Evolutionary conservation across 768 basidiomycete genomes (phyloP), one percentile per base, ranked within the genome.

Genomic region (Xerocomellus intermedius): DNA sequence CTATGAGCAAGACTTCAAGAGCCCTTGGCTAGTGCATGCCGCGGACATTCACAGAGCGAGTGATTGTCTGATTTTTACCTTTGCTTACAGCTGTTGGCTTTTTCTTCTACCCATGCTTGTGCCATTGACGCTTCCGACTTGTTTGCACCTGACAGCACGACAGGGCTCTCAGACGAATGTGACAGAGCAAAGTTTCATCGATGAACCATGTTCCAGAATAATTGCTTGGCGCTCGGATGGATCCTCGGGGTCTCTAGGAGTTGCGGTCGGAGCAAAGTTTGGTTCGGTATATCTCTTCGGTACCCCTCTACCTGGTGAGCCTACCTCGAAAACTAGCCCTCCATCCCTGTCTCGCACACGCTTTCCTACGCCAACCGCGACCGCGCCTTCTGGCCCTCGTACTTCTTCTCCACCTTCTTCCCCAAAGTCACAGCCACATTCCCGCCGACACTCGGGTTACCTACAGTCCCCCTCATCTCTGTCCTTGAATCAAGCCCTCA

Each of bases 401-500:
- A 14, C 56, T 9, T 46, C 62, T 16, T 64, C 67, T 19, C 55
- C 57, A 3, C 59, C 69, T 21, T 61, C 67, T 12, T 62, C 67
- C 22, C 56, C 68, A 37, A 54, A 38, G 33, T 63, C 59, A 1
- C 61, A 46, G 6, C 42, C 63, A 2, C 59, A 59, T 30, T 63
- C 69, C 19, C 71, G 63, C 44, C 62, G 69, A 43, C 63, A 62
- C 17, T 72, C 70, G n/a, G 55, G 54, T 12, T 58, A 67, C 17
- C 48, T 64, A 4, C 62, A 59, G 3, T 79, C 78, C 3, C 75
- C 76, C 8, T 73, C 79, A 2, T 72, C 74, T 4, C 42, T 69
- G n/a, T 56, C 68, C 48, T 50, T 75, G 53, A 65, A 71, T 39
- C 70, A 67, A 41, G 57, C 78, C 9, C 80, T 82, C 5, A 85